phyloP scores from a whole-genome alignment of 2,329 filamentous ascomycete genomes.

The Clonostachys sp. region DNA sequence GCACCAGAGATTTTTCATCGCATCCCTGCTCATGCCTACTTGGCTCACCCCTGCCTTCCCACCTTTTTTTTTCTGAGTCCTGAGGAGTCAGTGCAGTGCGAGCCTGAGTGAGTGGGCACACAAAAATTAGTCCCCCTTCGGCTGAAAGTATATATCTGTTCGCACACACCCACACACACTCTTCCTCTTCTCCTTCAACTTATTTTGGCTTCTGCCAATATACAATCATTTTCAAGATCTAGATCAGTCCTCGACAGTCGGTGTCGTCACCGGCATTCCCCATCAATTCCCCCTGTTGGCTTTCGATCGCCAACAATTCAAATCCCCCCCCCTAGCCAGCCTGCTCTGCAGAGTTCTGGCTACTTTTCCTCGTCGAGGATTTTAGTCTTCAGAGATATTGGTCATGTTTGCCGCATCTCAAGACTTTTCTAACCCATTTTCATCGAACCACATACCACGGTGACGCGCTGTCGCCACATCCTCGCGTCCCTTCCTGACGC shows the following conservation, averaged over 20 bases:
- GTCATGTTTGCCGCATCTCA: conserved; percentile 54
- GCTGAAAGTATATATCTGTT: conserved; percentile 18
- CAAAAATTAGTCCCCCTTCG: too few relatives aligned
- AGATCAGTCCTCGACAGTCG: conserved; percentile 13
- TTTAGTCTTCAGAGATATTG: conserved; percentile 23
- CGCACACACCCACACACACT: conserved; percentile 17
- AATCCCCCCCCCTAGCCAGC: conserved; percentile 4
- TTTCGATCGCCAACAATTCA: neutral
- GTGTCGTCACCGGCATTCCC: conserved; percentile 15
- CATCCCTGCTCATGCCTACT: too few relatives aligned
- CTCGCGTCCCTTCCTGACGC: conserved; percentile 25
- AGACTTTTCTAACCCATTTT: conserved; percentile 48
- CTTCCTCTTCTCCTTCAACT: conserved; percentile 17
- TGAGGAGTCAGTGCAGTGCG: too few relatives aligned
- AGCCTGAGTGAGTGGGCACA: too few relatives aligned
- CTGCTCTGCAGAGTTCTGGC: conserved; percentile 13
- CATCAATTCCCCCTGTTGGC: conserved; percentile 5
- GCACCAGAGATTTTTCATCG: too few relatives aligned
- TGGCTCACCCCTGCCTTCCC: too few relatives aligned
- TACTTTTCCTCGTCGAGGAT: conserved; percentile 23
- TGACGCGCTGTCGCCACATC: conserved; percentile 47
- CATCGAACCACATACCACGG: conserved; percentile 58
- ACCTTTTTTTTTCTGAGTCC: too few relatives aligned
- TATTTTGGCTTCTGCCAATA: conserved; percentile 32
- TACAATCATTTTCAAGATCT: conserved; percentile 10